Percentiles rank a stretch among this genome's conserved stretches.
Conservation (phyloP, 1,284 basidiomycete species). For the Amylostereum areolatum region DNA sequence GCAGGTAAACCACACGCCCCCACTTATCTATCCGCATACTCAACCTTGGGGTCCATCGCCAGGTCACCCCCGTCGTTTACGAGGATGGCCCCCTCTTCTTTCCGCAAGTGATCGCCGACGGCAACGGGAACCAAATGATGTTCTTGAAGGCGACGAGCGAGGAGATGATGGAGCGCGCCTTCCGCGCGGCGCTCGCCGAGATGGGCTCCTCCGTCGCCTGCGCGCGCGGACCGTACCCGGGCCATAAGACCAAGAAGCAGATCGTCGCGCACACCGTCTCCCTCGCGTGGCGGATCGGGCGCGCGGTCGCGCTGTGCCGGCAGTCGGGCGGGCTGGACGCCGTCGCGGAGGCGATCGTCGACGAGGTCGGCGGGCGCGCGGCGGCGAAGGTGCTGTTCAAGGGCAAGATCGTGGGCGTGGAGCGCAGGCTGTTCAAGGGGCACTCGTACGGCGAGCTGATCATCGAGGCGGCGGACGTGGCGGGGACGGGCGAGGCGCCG, state of each 20-base stretch:
- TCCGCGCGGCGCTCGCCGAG: constrained; percentile 9
- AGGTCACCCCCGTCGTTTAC: constrained; percentile 7
- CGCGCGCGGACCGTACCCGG: constrained; percentile 4
- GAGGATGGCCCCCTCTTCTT: constrained; percentile 3
- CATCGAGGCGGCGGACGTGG: not conserved
- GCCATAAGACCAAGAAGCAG: not conserved
- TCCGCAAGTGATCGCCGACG: constrained; percentile 6
- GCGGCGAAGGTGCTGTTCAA: constrained; percentile 6
- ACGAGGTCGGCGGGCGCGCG: constrained; percentile 6
- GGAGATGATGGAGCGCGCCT: constrained; percentile 9
- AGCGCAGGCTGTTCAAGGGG: not conserved
- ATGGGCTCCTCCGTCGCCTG: constrained; percentile 8
- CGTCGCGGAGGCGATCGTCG: constrained; percentile 8
- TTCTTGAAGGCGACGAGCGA: constrained; percentile 4
- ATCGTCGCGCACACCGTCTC: constrained; percentile 8
- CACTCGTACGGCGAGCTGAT: constrained; percentile 4
- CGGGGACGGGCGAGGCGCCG: no score
- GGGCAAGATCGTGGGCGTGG: constrained; percentile 4
- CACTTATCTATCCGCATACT: not conserved
- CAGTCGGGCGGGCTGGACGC: constrained; percentile 1
- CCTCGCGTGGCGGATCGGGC: constrained; percentile 9
- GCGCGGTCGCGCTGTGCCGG: constrained; percentile 7
- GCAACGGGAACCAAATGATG: constrained; percentile 7
- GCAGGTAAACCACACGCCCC: not conserved
- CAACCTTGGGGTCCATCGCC: constrained; percentile 5